Evolutionary conservation across 345 rosid genomes (phyloP), one percentile per base, ranked within the genome.

Genomic region (Ceriops tagal): DNA sequence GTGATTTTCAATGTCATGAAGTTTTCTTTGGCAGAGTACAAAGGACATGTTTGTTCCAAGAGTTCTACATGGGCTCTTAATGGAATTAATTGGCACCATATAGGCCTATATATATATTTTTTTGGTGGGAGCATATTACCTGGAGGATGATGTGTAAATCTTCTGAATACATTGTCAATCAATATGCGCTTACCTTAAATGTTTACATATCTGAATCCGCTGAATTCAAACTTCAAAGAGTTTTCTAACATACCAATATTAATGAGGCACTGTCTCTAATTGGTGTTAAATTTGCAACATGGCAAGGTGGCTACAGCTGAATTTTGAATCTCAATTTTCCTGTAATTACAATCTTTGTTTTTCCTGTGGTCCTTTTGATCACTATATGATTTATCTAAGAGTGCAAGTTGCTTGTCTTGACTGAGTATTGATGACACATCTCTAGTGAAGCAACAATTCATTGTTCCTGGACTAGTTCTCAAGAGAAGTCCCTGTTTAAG

Each of bases 271-370:
- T 30, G 18, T 21, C 73, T 10, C 30, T 56, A 10, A 61, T 58
- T 21, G 34, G 34, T 70, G 59, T 52, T 61, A 11, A 71, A 71
- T 53, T 47, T 62, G 61, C 31, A 47, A 58, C 64, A 30, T 64
- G 58, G 22, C 69, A 30, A 57, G 64, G 69, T 31, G 34, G 68
- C 49, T 57, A 57, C 58, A 24, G 63, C 47, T 30, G 32, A 68
- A 53, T 63, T 57, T 71, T 71, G 64, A 64, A 64, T 19, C 32
- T 49, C 13, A 47, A 30, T 72, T 46, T 72, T 58, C 60, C 32
- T 69, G 65, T 69, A 69, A 61, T 49, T 69, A 60, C 37, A 30
- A 49, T 30, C 53, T 49, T 24, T 26, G 27, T 22, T n/a, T 26
- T 62, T 19, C 19, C 13, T 37, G 30, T 28, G 57, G 4, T 56